phyloP scores from a whole-genome alignment of 176 grass and related monocot species.

The Thinopyrum elongatum region DNA sequence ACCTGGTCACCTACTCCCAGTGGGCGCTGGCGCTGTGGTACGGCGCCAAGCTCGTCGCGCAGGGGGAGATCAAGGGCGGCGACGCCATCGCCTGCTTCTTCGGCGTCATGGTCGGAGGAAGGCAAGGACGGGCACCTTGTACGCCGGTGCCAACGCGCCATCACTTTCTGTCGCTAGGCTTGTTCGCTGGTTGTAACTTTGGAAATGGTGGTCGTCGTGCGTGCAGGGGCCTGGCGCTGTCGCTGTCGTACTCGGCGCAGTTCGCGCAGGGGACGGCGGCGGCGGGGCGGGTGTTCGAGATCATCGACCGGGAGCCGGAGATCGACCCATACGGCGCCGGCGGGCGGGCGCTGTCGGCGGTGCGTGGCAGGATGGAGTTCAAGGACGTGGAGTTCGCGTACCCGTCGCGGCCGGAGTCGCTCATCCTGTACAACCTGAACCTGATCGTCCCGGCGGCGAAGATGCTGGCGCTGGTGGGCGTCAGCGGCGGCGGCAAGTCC shows the following conservation, averaged over 20 bases:
- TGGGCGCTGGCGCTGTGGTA: slow-evolving; percentile 74
- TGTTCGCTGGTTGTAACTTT: too few species aligned
- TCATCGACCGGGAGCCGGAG: slow-evolving; percentile 52
- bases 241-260: slow-evolving; percentile 54
- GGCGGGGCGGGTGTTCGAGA: slow-evolving; percentile 52
- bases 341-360: not conserved
- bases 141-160: not conserved
- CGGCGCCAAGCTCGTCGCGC: slow-evolving; percentile 49
- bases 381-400: slow-evolving; percentile 61
- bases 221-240: slow-evolving; percentile 50
- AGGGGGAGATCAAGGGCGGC: slow-evolving; percentile 43
- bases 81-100: slow-evolving; percentile 74
- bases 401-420: slow-evolving; percentile 46
- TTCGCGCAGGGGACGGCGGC: slow-evolving; percentile 53
- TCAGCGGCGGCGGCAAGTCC: slow-evolving; percentile 70
- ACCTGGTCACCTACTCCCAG: slow-evolving; percentile 64
- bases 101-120: slow-evolving; percentile 67
- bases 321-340: slow-evolving; percentile 41
- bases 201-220: too few species aligned
- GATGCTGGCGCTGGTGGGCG: slow-evolving; percentile 46
- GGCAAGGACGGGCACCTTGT: not conserved
- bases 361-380: slow-evolving; percentile 46
- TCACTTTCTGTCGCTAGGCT: too few species aligned
- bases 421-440: slow-evolving; percentile 48
- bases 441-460: slow-evolving; percentile 42